Evolutionary conservation across 192 early-diverging fungal genomes (phyloP), one percentile per base, ranked within the genome.

Genomic region (Coemansia sp.): DNA sequence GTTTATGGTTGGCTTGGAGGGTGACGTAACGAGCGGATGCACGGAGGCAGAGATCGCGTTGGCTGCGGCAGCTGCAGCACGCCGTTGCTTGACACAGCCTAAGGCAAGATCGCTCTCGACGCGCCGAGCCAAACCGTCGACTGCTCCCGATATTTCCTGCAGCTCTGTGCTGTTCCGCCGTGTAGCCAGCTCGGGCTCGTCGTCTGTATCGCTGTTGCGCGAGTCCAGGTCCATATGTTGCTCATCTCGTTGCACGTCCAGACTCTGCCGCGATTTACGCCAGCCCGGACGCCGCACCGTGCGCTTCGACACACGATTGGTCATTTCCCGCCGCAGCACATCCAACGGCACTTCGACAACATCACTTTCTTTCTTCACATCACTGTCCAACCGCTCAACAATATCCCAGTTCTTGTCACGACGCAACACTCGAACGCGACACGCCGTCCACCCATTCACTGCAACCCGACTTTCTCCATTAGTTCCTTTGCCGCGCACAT

Each of bases 391-490:
- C 14, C 54, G 65, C 39, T 35, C 45, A 10, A 59, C 75, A 38
- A 69, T 32, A 41, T 41, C 53, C 15, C 62, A 52, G 41, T 78
- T 72, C 2, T 57, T n/a, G 21, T 72, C 79, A 8, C 60, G 56
- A 1, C 19, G 11, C 6, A 60, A 22, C 1, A 83, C 25, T 29
- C 53, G 62, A 11, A 88, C 75, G 25, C 86, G 81, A 55, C 85
- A 84, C 7, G 87, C 84, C 4, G 84, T 86, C 87, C 87, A 88
- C 45, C 87, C 87, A 61, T 88, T 88, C 27, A 87, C 86, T 1
- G 86, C 84, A 2, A 87, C 86, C 4, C 83, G 75, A 43, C 73
- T 72, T 54, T 81, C 79, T 27, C 60, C 56, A 2, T 50, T n/a
- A 3, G 55, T 41, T 17, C 29, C 49, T 3, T 39, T 51, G 5